Evolutionary conservation across 1,284 basidiomycete species (phyloP), one percentile per base, ranked within the genome.

Genomic region (Trichosporon inkin): DNA sequence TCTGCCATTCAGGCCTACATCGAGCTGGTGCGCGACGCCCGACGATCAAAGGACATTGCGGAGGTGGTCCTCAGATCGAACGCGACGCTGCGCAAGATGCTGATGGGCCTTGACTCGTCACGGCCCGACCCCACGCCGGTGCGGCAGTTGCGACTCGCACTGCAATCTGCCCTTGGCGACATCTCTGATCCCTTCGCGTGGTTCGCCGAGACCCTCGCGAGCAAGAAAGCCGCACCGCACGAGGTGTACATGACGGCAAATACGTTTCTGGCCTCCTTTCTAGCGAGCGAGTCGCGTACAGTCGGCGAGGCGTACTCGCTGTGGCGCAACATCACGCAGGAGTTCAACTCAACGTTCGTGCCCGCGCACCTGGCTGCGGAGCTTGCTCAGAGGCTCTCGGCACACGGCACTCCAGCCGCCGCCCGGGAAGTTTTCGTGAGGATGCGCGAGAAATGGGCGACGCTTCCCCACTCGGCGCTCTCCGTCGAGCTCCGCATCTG

Each of bases 401-500:
- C 6, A 1, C 13, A 53, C 2, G 49, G 49, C 7, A 11, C 58
- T 17, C 0, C 36, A 17, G 22, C 22, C 1, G 54, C 61, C 1
- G 61, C 61, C 3, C 32, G 37, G 13, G 38, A 57, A 20, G 57
- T 66, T 0, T 58, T 66, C 22, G 52, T 40, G 6, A 19, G 41
- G 1, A 22, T 66, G 22, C 57, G 44, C 40, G 57, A 62, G 51
- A 44, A 47, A 24, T 20, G 35, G 11, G 51, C 59, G 4, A 19
- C 32, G 2, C 53, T 62, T 3, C 57, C 64, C 5, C 64, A 65
- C 54, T 39, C 38, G 1, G 32, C 59, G 2, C 35, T 66, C 17
- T 58, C 60, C 4, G 51, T 58, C 19, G 60, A 62, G 32, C 53
- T 66, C 8, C 52, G 56, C 49, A 44, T 57, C 13, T 62, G 57